phyloP scores from a whole-genome alignment of 495 filamentous ascomycete genomes.

The Aspergillus biplanus region DNA sequence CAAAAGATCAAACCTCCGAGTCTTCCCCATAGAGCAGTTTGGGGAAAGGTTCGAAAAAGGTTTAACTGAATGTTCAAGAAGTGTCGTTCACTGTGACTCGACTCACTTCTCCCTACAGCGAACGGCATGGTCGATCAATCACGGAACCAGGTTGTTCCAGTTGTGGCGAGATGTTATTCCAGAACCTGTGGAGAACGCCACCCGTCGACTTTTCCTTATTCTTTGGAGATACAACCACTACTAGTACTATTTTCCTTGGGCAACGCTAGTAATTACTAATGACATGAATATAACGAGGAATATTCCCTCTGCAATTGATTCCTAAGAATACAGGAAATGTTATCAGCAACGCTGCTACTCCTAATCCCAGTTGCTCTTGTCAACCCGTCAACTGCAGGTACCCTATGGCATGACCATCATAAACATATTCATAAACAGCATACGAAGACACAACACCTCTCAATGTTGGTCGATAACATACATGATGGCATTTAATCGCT shows the following conservation, averaged over 20 bases:
- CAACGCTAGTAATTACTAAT: no score
- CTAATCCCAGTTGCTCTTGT: background rate
- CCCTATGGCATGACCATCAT: background rate
- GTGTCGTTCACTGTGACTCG: background rate
- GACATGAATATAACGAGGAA: no score
- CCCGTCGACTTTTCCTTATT: background rate
- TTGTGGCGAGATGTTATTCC: constrained; percentile 5
- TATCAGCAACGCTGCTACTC: background rate
- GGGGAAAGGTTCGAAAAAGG: background rate
- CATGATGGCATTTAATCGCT: constrained; percentile 24
- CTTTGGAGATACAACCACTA: background rate
- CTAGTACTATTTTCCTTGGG: background rate
- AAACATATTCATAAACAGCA: background rate
- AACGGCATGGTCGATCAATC: background rate
- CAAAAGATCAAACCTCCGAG: background rate
- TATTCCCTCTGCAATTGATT: background rate
- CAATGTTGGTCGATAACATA: constrained; percentile 20
- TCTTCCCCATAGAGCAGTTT: background rate
- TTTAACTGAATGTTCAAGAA: background rate
- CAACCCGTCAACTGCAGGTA: background rate
- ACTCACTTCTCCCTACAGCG: background rate
- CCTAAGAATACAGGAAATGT: background rate
- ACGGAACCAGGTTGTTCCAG: constrained; percentile 8
- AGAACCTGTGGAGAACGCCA: constrained; percentile 10
- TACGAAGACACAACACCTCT: background rate